Evolutionary conservation across 192 early-diverging fungal genomes (phyloP), one percentile per base, ranked within the genome.

Genomic region (Backusella circina): DNA sequence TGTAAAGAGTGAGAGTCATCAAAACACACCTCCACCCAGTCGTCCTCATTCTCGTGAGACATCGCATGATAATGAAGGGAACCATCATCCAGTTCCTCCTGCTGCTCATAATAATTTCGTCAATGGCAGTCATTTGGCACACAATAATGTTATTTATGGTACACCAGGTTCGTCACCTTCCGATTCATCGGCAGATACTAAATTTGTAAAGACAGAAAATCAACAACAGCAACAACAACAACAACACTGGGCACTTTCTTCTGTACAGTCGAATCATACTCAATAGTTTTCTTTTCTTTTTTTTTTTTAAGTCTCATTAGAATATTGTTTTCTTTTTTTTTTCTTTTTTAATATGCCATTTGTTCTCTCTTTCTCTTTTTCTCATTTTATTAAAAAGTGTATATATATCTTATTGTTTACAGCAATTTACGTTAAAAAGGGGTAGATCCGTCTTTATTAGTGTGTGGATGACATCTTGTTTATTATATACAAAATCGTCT

Each of bases 91-190:
- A 70, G 71, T 66, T 36, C 75, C 79, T 18, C 75, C 73, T 44
- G n/a, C n/a, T n/a, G n/a, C n/a, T n/a, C n/a, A n/a, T n/a, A n/a
- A n/a, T n/a, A 77, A 71, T 21, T 76, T 72, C 67, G 47, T 76
- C 13, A 76, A 80, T 65, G 75, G 79, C 26, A n/a, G n/a, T n/a
- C 79, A 80, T 51, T 70, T 76, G 51, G 69, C 75, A 21, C 70
- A 65, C 18, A 71, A 28, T 9, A 70, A 31, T 30, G 41, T 65
- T 38, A 36, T 72, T 12, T 77, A 80, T 61, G 79, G 75, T 18
- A 80, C 79, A 67, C 75, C 79, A 28, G 72, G 72, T 65, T 79
- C 77, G 26, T 79, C 78, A 5, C 78, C 78, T 26, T 67, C 75
- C 37, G 70, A 66, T 36, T 75, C 79, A 4, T 75, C 74, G 39